Evolutionary conservation across 2,329 filamentous ascomycete species (phyloP), one percentile per base, ranked within the genome.

Genomic region (Blastomyces silverae): DNA sequence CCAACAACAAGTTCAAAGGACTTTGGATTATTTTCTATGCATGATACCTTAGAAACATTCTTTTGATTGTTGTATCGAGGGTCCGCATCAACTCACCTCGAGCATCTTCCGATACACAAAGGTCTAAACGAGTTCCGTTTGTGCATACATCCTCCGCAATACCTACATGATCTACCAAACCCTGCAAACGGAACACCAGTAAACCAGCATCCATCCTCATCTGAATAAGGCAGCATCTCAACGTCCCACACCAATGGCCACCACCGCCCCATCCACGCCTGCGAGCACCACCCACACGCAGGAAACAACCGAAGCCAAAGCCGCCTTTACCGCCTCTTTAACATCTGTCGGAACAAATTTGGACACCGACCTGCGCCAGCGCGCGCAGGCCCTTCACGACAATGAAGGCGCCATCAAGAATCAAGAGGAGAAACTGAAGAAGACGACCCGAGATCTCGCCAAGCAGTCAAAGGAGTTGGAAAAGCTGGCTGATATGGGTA

Each of bases 391-490:
- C 65, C 79, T 87, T n/a, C 83, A 86, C 72, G 72, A 77, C 55
- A 87, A 87, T 71, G 77, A 80, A 17, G 72, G 76, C 7, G 80
- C 81, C 1, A 81, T 87, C 44, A 73, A 77, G 17, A 81, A 80
- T 68, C 85, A 88, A 70, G 83, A 87, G 70, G 78, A 76, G 53
- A 79, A 84, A 56, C 70, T 86, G 48, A 76, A 74, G 53, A 80
- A 78, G 68, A 75, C 80, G 67, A 85, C 82, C n/a, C 75, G 75
- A 13, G 77, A 77, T 22, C 72, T 86, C 64, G 75, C 77, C 50
- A 80, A 81, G 71, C 82, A 86, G 73, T 83, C 79, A 69, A 79
- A 79, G 42, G 79, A 83, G 71, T 82, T 82, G 77, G 79, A 82
- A 70, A 83, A 81, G 70, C 73, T 85, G 62, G 78, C 82, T 31